A percentile compares a stretch with the other conserved stretches of the same genome.
phyloP scores from a whole-genome alignment of 352 stramenopile species.

The Phytophthora colocasiae region DNA sequence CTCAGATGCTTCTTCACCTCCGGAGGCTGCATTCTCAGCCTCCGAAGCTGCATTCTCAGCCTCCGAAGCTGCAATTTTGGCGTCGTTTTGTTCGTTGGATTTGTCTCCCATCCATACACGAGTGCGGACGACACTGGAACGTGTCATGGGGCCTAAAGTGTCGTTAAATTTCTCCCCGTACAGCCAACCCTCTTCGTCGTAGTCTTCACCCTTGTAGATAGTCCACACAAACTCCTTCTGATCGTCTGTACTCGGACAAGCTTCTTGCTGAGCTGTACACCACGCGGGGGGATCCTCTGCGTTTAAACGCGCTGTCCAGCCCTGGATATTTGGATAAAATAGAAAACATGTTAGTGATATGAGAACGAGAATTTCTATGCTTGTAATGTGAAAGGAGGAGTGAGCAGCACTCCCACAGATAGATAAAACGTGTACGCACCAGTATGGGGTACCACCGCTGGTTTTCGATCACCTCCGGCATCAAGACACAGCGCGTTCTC shows the following conservation, averaged over 20 bases:
- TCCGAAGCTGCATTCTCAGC: constrained; percentile 7
- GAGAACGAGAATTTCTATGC: constrained; percentile 1
- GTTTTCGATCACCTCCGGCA: constrained; percentile 87
- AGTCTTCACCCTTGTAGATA: constrained; percentile 87
- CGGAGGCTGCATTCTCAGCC: constrained; percentile 4
- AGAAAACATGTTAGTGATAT: constrained; percentile 11
- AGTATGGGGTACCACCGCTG: constrained; percentile 86
- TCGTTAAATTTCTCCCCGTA: constrained; percentile 78
- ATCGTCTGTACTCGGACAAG: constrained; percentile 61
- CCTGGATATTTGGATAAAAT: constrained; percentile 40
- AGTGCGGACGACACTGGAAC: constrained; percentile 73
- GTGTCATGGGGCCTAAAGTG: constrained; percentile 67
- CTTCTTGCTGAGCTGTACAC: constrained; percentile 54
- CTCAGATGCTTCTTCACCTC: constrained; percentile 12
- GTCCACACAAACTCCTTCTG: constrained; percentile 71
- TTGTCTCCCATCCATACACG: constrained; percentile 79
- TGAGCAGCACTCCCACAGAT: not conserved
- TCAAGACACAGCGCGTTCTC: constrained; percentile 21
- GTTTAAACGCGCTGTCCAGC: constrained; percentile 75
- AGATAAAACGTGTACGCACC: constrained; percentile 46
- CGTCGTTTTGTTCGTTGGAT: constrained; percentile 37
- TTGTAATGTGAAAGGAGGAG: not conserved
- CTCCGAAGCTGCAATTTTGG: not conserved
- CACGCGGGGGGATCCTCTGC: constrained; percentile 77
- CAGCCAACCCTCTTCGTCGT: constrained; percentile 87